Conservation (phyloP, 805 yeast genomes). For the Brettanomyces sp. region DNA sequence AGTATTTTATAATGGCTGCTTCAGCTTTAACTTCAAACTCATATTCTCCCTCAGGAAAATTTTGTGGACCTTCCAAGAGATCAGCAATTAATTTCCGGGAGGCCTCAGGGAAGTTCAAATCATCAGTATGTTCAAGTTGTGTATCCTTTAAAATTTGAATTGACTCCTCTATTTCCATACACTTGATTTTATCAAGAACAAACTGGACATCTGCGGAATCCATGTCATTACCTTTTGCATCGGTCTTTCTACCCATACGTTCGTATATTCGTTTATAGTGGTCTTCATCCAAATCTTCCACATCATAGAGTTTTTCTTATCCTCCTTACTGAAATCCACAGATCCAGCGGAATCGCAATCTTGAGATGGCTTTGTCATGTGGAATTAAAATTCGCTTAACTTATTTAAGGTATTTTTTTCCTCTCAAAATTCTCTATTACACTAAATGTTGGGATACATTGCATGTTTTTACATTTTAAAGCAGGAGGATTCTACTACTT, state of each 20-base stretch:
- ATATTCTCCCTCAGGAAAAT: slow-evolving; percentile 2
- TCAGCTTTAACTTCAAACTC: slow-evolving; percentile 17
- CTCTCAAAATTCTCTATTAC: too few relatives aligned
- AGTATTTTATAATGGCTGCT: slow-evolving; percentile 30
- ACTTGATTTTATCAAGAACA: slow-evolving; percentile 1
- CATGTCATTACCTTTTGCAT: background rate
- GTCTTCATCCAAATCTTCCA: background rate
- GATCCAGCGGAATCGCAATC: too few relatives aligned
- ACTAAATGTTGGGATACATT: too few relatives aligned
- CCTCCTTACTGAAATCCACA: background rate
- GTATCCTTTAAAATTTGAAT: slow-evolving; percentile 19
- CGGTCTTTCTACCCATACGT: background rate
- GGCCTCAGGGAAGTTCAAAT: slow-evolving; percentile 22
- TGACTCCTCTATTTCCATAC: slow-evolving; percentile 16
- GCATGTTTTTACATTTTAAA: too few relatives aligned
- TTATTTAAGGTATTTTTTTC: too few relatives aligned
- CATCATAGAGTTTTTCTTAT: background rate
- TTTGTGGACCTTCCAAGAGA: background rate
- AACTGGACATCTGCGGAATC: slow-evolving; percentile 1
- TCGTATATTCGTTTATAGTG: background rate
- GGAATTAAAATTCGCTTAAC: too few relatives aligned
- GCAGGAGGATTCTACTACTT: too few relatives aligned
- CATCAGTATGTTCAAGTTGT: slow-evolving; percentile 19
- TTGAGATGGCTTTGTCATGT: too few relatives aligned
- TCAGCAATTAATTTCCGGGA: background rate